A percentile compares a stretch with the other conserved stretches of the same genome.
These are phyloP conservation scores for Colletotrichum navitas DNA, from an alignment of 2,329 filamentous ascomycete genomes.

Conservation along the genomic window DNA sequence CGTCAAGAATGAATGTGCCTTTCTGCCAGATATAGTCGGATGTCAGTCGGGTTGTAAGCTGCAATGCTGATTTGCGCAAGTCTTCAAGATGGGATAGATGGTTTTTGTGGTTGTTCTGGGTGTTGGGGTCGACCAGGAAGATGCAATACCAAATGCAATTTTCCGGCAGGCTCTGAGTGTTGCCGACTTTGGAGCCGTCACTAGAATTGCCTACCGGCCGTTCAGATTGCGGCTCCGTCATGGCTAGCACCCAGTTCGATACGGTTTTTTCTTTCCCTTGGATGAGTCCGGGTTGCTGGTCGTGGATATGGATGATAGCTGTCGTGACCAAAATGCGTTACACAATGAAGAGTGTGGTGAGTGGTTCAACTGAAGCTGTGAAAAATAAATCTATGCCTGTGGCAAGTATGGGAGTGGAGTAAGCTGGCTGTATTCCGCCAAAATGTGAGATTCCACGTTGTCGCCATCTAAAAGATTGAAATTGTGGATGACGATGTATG, in stretches of 20 bases:
- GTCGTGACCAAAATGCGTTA: neutral
- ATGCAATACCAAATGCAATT: constrained; percentile 89
- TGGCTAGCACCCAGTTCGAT: neutral
- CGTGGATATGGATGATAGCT: neutral
- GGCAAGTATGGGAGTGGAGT: neutral
- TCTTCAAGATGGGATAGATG: constrained; percentile 76
- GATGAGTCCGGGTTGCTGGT: neutral
- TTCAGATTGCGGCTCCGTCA: neutral
- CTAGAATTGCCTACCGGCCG: too few species aligned
- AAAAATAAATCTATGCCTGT: too few species aligned
- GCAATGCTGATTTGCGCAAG: constrained; percentile 76
- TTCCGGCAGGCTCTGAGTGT: constrained; percentile 72
- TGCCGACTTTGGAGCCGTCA: constrained; percentile 2
- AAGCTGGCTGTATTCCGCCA: neutral
- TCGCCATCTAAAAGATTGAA: neutral
- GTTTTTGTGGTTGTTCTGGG: constrained; percentile 61
- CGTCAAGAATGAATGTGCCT: constrained; percentile 80
- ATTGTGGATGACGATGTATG: neutral
- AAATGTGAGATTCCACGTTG: too few species aligned
- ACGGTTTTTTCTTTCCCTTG: neutral
- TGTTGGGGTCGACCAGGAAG: constrained; percentile 72
- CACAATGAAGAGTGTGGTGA: neutral
- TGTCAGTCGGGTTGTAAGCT: constrained; percentile 74
- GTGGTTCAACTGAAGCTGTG: neutral
- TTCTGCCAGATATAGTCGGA: constrained; percentile 96